Evolutionary conservation across 176 grass and related monocot genomes (phyloP).

Genomic region (Oryza longistaminata): DNA sequence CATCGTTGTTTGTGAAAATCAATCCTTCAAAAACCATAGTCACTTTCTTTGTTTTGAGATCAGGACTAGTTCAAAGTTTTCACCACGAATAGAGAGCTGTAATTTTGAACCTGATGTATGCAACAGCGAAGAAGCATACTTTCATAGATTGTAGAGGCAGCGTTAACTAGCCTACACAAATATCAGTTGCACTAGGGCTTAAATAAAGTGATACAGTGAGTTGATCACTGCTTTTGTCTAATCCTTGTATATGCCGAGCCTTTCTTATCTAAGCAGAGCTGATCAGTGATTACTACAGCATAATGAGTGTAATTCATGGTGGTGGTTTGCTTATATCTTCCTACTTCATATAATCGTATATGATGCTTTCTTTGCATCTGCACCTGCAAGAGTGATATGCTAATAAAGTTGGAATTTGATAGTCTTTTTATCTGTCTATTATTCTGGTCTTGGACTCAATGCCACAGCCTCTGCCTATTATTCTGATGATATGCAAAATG

Average conservation of each 20-base stretch:
- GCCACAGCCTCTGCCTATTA: too few species aligned
- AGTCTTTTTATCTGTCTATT: neutral
- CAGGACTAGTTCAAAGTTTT: constrained; percentile 15
- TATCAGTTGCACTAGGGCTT: constrained; percentile 28
- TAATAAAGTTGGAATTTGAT: neutral
- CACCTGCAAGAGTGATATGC: neutral
- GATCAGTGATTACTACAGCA: neutral
- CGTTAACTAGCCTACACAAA: constrained; percentile 17
- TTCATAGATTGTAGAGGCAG: constrained; percentile 3
- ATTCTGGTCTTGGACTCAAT: neutral
- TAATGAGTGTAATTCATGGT: neutral
- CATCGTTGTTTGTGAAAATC: neutral
- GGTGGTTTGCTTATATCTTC: neutral
- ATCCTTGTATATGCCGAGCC: constrained; percentile 16
- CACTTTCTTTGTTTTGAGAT: constrained; percentile 26
- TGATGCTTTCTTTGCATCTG: neutral
- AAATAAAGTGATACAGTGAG: constrained; percentile 34
- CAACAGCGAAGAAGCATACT: constrained; percentile 5
- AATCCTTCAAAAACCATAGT: neutral
- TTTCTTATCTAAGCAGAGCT: neutral
- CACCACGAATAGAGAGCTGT: neutral
- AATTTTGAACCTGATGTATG: constrained; percentile 25
- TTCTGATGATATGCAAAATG: too few species aligned
- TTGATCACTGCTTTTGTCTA: constrained; percentile 9
- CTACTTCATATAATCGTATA: neutral